Evolutionary conservation across 164 flowering plant genomes (phyloP), one percentile per base, ranked within the genome.

Genomic region (Paratinospora sagittata): DNA sequence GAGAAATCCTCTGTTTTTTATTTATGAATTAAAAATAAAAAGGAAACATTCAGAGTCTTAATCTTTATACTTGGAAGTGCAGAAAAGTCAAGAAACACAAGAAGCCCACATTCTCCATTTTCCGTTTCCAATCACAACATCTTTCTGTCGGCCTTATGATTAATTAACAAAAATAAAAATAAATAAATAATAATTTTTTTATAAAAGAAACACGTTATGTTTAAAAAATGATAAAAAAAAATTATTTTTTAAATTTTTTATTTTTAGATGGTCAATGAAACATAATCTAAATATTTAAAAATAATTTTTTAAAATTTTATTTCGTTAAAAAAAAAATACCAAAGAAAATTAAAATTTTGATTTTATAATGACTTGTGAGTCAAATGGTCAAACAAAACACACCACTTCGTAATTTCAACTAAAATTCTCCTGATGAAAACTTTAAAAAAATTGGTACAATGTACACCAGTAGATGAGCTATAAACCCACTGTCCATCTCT

Each of bases 101-200:
- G 71, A 61, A 73, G 71, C 71, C 71, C 71, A 47, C 62, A 47
- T 68, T 62, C 63, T 33, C 27, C 61, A 43, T 27, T 68, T 27
- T 21, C 47, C 39, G 3, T 67, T 67, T 47, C 58, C 47, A 73
- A 68, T 61, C 67, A 71, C 33, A n/a, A 47, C 63, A 45, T 62
- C 67, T 62, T 27, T 23, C 47, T 61, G 76, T 73, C 67, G 76
- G 63, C 71, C 58, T 27, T 73, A 2, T n/a, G n/a, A 65, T 52
- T 63, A 47, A 52, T 52, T 16, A 4, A 52, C 23, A 30, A 52
- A 17, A 52, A 52, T 52, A 14, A 19, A 17, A 52, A 6, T n/a
- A 52, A 49, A 19, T 12, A 52, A 52, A 52, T 14, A 52, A 52
- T 52, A 17, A 0, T 30, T 30, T 30, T 30, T 30, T 30, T 30